Percentiles rank a stretch among this genome's conserved stretches.
Evolutionary conservation across 768 basidiomycete species (phyloP).

Genomic region (Phaffia tasmanica): DNA sequence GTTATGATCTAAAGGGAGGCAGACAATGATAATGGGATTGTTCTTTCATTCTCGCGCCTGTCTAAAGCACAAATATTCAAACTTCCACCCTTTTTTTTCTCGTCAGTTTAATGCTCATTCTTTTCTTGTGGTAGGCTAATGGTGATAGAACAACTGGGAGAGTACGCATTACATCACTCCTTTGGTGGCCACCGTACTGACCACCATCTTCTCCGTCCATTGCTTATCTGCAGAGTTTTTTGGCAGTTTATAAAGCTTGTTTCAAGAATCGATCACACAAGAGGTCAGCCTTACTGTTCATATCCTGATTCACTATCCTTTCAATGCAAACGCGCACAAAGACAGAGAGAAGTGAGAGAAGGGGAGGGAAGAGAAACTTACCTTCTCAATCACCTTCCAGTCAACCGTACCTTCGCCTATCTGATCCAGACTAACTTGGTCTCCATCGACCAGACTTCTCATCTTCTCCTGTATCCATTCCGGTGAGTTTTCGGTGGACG

Average conservation of each 20-base stretch:
- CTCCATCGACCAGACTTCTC: constrained; percentile 17
- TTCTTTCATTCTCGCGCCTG: neutral
- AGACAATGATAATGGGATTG: too few relatives aligned
- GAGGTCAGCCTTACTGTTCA: neutral
- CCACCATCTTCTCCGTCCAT: constrained; percentile 13
- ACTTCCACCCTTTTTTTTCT: neutral
- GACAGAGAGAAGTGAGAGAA: too few relatives aligned
- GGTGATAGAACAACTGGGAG: neutral
- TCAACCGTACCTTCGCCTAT: constrained; percentile 48
- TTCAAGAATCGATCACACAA: neutral
- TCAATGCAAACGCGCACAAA: neutral
- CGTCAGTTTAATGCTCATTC: too few relatives aligned
- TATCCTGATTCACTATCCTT: neutral
- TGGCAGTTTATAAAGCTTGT: constrained; percentile 21
- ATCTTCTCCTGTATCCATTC: constrained; percentile 10
- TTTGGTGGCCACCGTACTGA: constrained; percentile 23
- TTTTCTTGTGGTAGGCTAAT: neutral
- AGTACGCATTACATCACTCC: constrained; percentile 4
- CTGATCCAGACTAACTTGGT: constrained; percentile 18
- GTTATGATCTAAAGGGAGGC: too few relatives aligned
- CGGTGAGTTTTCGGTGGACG: neutral
- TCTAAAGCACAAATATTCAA: neutral
- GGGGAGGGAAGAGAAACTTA: constrained; percentile 34
- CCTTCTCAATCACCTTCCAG: constrained; percentile 66
- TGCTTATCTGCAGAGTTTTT: neutral